Conservation (phyloP, 164 flowering plant species). For the Berberis thunbergii region DNA sequence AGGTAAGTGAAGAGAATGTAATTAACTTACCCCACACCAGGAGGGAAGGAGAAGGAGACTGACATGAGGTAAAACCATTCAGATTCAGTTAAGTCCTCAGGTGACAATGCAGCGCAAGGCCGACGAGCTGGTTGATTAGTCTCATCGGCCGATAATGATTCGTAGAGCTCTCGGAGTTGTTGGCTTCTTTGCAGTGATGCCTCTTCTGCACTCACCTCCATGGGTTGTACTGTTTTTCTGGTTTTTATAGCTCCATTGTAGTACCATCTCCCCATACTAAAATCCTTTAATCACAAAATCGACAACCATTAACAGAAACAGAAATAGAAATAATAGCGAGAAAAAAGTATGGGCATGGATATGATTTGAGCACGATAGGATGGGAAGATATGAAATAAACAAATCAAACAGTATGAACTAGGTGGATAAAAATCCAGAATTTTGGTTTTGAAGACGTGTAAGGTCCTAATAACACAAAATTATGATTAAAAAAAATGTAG, state of each 20-base stretch:
- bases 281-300: neutral
- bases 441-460: no score
- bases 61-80: conserved; percentile 99
- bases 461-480: no score
- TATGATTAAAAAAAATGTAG: no score
- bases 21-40: conserved; percentile 62
- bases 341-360: no score
- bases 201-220: conserved; percentile 84
- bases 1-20: neutral
- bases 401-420: no score
- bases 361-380: no score
- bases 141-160: conserved; percentile 59
- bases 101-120: conserved; percentile 77
- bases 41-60: conserved; percentile 85
- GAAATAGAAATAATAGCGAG: neutral
- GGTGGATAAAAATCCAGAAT: no score
- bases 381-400: no score
- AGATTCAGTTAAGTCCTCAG: conserved; percentile 89
- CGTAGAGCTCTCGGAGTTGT: conserved; percentile 83
- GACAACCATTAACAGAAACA: neutral
- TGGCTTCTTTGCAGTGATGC: conserved; percentile 81
- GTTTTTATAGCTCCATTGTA: conserved; percentile 99
- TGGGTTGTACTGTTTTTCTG: conserved; percentile 83
- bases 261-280: conserved; percentile 53
- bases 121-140: conserved; percentile 55